Evolutionary conservation across 352 stramenopile genomes (phyloP).

Genomic region (Globisporangium megalacanthum): DNA sequence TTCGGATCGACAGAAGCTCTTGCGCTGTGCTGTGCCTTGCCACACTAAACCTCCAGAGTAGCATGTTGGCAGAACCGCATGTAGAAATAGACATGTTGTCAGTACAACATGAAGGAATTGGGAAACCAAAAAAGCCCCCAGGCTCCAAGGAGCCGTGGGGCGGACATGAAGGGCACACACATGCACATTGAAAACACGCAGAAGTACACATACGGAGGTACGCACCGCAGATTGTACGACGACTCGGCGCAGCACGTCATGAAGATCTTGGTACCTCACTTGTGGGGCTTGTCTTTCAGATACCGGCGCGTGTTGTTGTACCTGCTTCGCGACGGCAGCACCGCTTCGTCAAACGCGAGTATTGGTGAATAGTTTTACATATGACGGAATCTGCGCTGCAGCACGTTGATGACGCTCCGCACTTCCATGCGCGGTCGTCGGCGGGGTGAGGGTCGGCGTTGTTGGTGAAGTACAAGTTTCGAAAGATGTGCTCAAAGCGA

Average conservation of each 20-base stretch:
- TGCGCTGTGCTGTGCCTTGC: no score
- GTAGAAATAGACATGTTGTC: no score
- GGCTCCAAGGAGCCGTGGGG: no score
- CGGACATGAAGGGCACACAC: no score
- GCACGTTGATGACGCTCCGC: neutral
- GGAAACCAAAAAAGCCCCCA: no score
- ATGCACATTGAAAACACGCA: neutral
- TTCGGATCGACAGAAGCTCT: no score
- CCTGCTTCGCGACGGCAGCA: neutral
- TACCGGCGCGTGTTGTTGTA: constrained; percentile 10
- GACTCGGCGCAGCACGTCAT: constrained; percentile 6
- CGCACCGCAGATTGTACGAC: constrained; percentile 6
- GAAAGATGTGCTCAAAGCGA: neutral
- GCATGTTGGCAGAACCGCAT: no score
- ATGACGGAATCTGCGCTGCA: no score
- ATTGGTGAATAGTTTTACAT: no score
- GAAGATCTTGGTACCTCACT: constrained; percentile 14
- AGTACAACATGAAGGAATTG: no score
- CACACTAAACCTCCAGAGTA: no score
- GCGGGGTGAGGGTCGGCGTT: neutral
- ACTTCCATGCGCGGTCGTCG: neutral
- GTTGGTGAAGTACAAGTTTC: neutral
- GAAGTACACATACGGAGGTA: neutral
- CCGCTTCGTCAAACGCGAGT: constrained; percentile 2
- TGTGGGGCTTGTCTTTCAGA: constrained; percentile 15